These are phyloP conservation scores for Dendrocalamus latiflorus DNA, from an alignment of 202 grass and related monocot genomes.

Conservation along the genomic window DNA sequence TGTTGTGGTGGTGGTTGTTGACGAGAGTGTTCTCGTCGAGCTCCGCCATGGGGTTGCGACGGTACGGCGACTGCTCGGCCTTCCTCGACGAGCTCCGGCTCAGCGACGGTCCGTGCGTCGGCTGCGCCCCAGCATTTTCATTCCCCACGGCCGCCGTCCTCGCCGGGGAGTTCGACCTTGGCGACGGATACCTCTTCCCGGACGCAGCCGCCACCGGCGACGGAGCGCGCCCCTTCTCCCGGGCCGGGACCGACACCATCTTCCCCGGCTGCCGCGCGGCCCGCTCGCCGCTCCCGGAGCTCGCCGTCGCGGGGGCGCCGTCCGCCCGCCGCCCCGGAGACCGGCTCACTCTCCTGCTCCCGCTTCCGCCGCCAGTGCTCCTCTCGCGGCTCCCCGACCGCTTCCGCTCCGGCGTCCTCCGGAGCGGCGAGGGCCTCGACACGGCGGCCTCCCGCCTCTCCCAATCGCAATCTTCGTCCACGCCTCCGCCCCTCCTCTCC, in stretches of 20 bases:
- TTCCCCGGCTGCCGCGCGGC: constrained; percentile 54
- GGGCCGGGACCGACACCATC: constrained; percentile 74
- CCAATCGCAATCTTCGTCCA: constrained; percentile 50
- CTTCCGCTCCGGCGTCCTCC: constrained; percentile 68
- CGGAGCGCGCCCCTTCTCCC: constrained; percentile 58
- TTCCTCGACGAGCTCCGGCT: constrained; percentile 86
- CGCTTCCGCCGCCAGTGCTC: constrained; percentile 21
- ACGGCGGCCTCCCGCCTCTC: constrained; percentile 35
- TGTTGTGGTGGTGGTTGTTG: neutral
- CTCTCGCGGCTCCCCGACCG: constrained; percentile 68
- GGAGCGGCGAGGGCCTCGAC: constrained; percentile 71
- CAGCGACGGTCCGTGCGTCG: constrained; percentile 45
- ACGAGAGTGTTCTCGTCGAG: constrained; percentile 60
- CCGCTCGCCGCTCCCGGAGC: constrained; percentile 1
- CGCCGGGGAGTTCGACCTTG: constrained; percentile 72
- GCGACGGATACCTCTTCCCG: constrained; percentile 60
- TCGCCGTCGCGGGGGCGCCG: neutral
- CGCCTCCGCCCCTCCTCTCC: constrained; percentile 44
- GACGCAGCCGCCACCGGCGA: constrained; percentile 34
- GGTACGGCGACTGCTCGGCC: constrained; percentile 61
- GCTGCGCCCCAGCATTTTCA: constrained; percentile 42
- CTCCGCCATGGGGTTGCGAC: constrained; percentile 83
- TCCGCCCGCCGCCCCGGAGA: constrained; percentile 64
- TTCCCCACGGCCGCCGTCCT: constrained; percentile 36
- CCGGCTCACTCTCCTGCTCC: constrained; percentile 56